Evolutionary conservation across 257 asterid genomes (phyloP), one percentile per base, ranked within the genome.

Genomic region (Solanum medicagineum): DNA sequence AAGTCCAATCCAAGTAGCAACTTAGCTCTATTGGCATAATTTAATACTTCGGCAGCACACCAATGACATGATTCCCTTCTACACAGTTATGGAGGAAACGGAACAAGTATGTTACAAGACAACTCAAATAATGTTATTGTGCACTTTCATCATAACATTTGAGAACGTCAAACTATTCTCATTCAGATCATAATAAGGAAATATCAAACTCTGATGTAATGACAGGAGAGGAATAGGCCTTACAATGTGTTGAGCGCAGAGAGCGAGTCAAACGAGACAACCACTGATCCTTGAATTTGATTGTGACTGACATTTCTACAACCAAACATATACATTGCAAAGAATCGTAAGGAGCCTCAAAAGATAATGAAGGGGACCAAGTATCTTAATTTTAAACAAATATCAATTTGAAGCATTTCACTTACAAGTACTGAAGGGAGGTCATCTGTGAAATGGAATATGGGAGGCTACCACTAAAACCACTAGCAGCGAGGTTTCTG

Each of bases 281-380:
- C 86, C 87, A 92, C 89, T 88, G 91, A 92, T 57, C 95, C 97
- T 84, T 92, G 93, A 83, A 96, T 70, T 66, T 91, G 94, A 86
- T 94, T 96, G 89, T 85, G 98, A 87, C 98, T 92, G 60, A 90
- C 83, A 87, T 96, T 91, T 87, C 98, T 94, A 94, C 90, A 90
- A 83, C 82, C 15, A 77, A 45, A 0, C n/a, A 81, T 59, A 60
- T 51, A 51, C 29, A 6, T 12, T 81, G 56, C 42, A 17, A 15
- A 47, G 74, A 70, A 73, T 20, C 9, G 83, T 20, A 13, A 49
- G 6, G 3, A 51, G 16, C 45, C 3, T 15, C n/a, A 0, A 8
- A 8, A 51, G 63, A 24, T 45, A 51, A 77, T 77, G 62, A 51
- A 77, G 62, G 16, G 45, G 16, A 51, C 62, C 62, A 51, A 75